These are phyloP conservation scores for Ustilago loliicola DNA, from an alignment of 1,284 basidiomycete species.

Conservation along the genomic window DNA sequence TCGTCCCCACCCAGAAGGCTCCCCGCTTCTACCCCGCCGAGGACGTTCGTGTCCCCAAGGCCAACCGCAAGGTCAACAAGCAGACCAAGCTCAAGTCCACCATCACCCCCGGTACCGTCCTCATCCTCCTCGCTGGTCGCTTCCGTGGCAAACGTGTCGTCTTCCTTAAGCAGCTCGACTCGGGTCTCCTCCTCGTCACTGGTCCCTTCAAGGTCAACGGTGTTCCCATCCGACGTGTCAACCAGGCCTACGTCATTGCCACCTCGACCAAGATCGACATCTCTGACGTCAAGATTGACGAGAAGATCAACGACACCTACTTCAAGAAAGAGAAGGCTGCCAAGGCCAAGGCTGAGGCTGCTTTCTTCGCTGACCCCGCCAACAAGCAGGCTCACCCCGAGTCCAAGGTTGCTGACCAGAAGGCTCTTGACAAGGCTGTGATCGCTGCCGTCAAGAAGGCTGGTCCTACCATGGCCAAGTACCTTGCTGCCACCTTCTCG, in stretches of 20 bases:
- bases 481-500: slow-evolving; percentile 92
- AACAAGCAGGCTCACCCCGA: slow-evolving; percentile 90
- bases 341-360: slow-evolving; percentile 93
- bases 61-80: slow-evolving; percentile 85
- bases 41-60: slow-evolving; percentile 89
- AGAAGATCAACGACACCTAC: slow-evolving; percentile 94
- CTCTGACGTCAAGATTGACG: slow-evolving; percentile 77
- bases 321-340: slow-evolving; percentile 76
- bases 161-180: slow-evolving; percentile 95
- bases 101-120: slow-evolving; percentile 93
- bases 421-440: slow-evolving; percentile 85
- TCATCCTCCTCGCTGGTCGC: slow-evolving; percentile 97
- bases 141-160: slow-evolving; percentile 99
- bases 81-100: slow-evolving; percentile 81
- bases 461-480: slow-evolving; percentile 90
- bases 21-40: slow-evolving; percentile 97
- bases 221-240: slow-evolving; percentile 96
- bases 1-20: slow-evolving; percentile 86
- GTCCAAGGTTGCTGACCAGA: slow-evolving; percentile 92
- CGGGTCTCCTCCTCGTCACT: slow-evolving; percentile 93
- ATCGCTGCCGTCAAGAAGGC: slow-evolving; percentile 88
- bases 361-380: slow-evolving; percentile 94
- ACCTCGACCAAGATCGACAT: slow-evolving; percentile 96
- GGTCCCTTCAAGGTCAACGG: slow-evolving; percentile 99
- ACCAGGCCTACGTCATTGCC: slow-evolving; percentile 99